A percentile compares a stretch with the other conserved stretches of the same genome.
Conservation (phyloP, 2,329 filamentous ascomycete species). For the Monilinia aucupariae region DNA sequence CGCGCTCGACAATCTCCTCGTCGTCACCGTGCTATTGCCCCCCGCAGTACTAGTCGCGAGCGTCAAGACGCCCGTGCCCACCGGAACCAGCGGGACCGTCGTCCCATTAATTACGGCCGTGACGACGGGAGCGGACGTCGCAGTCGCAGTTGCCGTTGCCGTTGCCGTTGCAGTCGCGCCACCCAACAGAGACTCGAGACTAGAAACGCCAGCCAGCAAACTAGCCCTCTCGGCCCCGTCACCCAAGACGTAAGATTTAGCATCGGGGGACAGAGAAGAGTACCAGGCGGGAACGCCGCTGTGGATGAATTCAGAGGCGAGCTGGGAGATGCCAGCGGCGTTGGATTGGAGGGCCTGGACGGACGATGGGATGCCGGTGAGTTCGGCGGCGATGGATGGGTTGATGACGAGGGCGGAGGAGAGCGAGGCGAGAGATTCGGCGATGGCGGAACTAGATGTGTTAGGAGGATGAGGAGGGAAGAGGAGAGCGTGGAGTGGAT, state of each 20-base stretch:
- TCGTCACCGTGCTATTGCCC: slow-evolving; percentile 14
- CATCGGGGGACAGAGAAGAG: not conserved
- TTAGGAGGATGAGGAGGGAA: not conserved
- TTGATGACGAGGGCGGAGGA: not conserved
- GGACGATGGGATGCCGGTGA: slow-evolving; percentile 8
- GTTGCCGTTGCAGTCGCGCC: not conserved
- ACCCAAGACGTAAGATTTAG: not conserved
- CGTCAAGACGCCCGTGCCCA: not conserved
- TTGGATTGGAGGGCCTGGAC: slow-evolving; percentile 7
- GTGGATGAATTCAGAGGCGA: not conserved
- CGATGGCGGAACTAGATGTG: not conserved
- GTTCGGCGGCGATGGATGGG: slow-evolving; percentile 6
- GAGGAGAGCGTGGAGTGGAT: too few relatives aligned
- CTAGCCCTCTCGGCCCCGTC: not conserved
- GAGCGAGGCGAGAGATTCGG: not conserved
- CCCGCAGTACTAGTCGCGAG: not conserved
- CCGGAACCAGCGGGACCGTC: not conserved
- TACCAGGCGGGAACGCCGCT: slow-evolving; percentile 6
- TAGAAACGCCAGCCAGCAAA: not conserved
- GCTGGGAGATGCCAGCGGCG: not conserved
- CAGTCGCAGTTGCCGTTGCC: not conserved
- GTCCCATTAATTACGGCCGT: not conserved
- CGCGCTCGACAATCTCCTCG: not conserved
- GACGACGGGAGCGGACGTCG: not conserved
- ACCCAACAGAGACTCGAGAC: not conserved